phyloP scores from a whole-genome alignment of 139 green algal genomes.

The Coccomyxa sp. region DNA sequence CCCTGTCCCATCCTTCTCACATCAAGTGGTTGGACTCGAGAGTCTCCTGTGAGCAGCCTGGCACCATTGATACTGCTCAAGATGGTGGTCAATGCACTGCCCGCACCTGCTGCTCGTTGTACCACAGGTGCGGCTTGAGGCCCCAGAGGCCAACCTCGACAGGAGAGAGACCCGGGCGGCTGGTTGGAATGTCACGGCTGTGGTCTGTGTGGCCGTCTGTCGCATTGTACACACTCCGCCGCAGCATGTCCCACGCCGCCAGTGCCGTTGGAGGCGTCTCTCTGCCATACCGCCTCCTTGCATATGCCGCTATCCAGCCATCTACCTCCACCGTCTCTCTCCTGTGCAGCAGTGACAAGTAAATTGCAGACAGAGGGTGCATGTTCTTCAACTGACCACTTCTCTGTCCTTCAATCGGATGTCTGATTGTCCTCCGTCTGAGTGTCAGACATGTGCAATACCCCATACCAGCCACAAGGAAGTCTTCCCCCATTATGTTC shows the following conservation, averaged over 20 bases:
- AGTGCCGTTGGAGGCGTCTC: neutral
- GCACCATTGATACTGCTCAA: neutral
- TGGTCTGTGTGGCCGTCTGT: constrained; percentile 22
- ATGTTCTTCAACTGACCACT: neutral
- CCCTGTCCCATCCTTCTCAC: neutral
- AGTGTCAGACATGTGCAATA: neutral
- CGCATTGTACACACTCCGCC: constrained; percentile 22
- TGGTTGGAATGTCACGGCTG: constrained; percentile 32
- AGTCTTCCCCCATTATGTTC: neutral
- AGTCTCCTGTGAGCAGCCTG: neutral
- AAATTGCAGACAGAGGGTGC: neutral
- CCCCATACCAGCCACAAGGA: neutral
- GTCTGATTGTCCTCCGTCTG: neutral
- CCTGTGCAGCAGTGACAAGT: neutral
- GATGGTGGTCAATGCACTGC: neutral
- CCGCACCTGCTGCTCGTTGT: constrained; percentile 22
- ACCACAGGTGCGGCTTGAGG: constrained; percentile 35
- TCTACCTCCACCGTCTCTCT: neutral
- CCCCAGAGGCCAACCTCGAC: constrained; percentile 29
- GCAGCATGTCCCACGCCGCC: constrained; percentile 25
- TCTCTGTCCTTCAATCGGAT: neutral
- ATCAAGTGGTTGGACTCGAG: neutral
- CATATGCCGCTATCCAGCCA: constrained; percentile 16
- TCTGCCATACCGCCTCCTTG: constrained; percentile 19
- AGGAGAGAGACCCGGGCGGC: constrained; percentile 23